A percentile compares a stretch with the other conserved stretches of the same genome.
Evolutionary conservation across 2,329 filamentous ascomycete genomes (phyloP).

Genomic region (Boeremia exigua): DNA sequence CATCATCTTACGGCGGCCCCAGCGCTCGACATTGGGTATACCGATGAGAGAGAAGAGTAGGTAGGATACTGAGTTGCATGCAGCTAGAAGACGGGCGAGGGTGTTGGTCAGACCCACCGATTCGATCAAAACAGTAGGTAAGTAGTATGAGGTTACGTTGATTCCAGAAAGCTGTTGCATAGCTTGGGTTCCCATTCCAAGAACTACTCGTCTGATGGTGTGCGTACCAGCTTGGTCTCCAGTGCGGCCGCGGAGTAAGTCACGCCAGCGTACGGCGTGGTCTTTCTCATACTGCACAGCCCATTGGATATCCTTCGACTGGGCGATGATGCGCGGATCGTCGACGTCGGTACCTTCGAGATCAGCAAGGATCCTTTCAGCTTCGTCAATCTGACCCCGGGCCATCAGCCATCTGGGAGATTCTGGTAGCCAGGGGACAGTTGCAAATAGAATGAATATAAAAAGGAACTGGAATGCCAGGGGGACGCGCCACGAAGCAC

Average conservation of each 20-base stretch:
- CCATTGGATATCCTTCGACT: slow-evolving; percentile 57
- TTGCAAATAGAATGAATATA: slow-evolving; percentile 54
- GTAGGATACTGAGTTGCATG: slow-evolving; percentile 60
- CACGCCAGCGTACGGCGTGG: slow-evolving; percentile 57
- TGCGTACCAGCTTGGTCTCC: slow-evolving; percentile 53
- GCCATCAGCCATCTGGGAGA: slow-evolving; percentile 56
- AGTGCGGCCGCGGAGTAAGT: slow-evolving; percentile 58
- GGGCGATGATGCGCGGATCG: slow-evolving; percentile 52
- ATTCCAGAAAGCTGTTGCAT: slow-evolving; percentile 57
- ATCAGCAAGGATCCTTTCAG: slow-evolving; percentile 57
- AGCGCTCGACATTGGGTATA: slow-evolving; percentile 57
- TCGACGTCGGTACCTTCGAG: slow-evolving; percentile 54
- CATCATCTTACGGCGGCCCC: slow-evolving; percentile 65
- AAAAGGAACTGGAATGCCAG: slow-evolving; percentile 59
- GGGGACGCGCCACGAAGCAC: slow-evolving; percentile 31
- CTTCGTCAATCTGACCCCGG: slow-evolving; percentile 54
- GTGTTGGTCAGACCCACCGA: slow-evolving; percentile 61
- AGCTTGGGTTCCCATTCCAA: slow-evolving; percentile 61
- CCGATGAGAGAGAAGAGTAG: slow-evolving; percentile 56
- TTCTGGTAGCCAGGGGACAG: slow-evolving; percentile 57
- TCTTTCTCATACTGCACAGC: slow-evolving; percentile 58
- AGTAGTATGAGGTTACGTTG: slow-evolving; percentile 56
- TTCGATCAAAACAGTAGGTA: slow-evolving; percentile 65
- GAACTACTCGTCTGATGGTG: slow-evolving; percentile 58
- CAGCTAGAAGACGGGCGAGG: slow-evolving; percentile 62